phyloP scores from a whole-genome alignment of 1,139 yeast genomes.

The Yamadazyma membranifaciens region DNA sequence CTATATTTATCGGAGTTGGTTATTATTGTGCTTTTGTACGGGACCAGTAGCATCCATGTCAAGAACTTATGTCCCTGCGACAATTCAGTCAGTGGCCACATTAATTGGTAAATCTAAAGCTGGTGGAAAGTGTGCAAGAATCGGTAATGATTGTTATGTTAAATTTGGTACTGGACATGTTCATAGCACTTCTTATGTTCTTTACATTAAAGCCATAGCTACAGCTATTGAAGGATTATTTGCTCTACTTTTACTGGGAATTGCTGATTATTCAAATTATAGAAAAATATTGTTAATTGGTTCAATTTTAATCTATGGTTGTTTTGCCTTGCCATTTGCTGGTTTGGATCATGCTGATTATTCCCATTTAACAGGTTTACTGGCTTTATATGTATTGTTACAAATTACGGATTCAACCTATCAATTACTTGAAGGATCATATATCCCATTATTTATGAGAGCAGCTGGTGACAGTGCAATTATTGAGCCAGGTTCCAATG shows the following conservation, averaged over 20 bases:
- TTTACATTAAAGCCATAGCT: constrained; percentile 37
- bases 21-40: constrained; percentile 28
- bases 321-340: constrained; percentile 38
- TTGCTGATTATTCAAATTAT: constrained; percentile 44
- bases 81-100: constrained; percentile 38
- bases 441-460: constrained; percentile 45
- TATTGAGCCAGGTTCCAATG: constrained; percentile 4
- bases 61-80: constrained; percentile 43
- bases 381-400: constrained; percentile 33
- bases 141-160: constrained; percentile 41
- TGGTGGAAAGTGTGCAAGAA: constrained; percentile 24
- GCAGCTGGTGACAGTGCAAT: constrained; percentile 15
- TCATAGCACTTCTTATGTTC: constrained; percentile 36
- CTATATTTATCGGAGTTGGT: constrained; percentile 28
- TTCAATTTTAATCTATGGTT: constrained; percentile 34
- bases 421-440: constrained; percentile 43
- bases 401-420: constrained; percentile 32
- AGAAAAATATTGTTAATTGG: constrained; percentile 32
- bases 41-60: constrained; percentile 45
- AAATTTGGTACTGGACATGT: constrained; percentile 35
- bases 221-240: constrained; percentile 41
- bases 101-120: constrained; percentile 28
- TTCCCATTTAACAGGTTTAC: constrained; percentile 21
- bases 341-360: constrained; percentile 26
- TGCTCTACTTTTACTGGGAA: constrained; percentile 38